phyloP scores from a whole-genome alignment of 1,139 yeast species.

The Pichia norvegensis region DNA sequence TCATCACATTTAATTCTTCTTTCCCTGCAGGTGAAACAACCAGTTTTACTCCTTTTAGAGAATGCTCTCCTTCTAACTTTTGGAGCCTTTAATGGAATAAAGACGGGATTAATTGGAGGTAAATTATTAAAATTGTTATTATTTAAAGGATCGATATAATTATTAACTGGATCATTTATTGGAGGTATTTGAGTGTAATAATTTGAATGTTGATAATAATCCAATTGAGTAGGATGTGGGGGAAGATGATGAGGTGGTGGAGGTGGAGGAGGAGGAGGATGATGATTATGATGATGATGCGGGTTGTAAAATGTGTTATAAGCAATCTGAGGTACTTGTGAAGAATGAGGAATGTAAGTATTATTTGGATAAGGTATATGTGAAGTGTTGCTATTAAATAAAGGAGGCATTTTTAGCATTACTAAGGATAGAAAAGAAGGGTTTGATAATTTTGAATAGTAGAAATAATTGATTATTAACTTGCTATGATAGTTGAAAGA shows the following conservation, averaged over 20 bases:
- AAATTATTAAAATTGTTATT: not conserved
- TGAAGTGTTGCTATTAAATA: too few species aligned
- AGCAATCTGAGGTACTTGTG: too few species aligned
- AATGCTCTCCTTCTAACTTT: conserved; percentile 20
- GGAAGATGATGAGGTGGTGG: not conserved
- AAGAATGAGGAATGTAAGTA: too few species aligned
- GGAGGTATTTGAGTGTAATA: not conserved
- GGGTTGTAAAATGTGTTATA: too few species aligned
- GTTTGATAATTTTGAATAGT: too few species aligned
- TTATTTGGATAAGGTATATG: too few species aligned
- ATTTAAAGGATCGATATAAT: not conserved
- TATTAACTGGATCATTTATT: not conserved
- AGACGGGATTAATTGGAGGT: not conserved
- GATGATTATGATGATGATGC: too few species aligned
- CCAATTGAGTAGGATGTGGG: not conserved
- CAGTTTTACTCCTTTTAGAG: conserved; percentile 56
- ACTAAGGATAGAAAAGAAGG: too few species aligned
- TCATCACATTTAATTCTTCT: conserved; percentile 73
- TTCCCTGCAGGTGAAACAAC: conserved; percentile 67
- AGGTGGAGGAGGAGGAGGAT: not conserved
- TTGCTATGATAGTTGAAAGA: too few species aligned
- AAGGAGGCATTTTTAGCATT: too few species aligned
- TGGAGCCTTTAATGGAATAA: not conserved
- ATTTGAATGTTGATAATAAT: not conserved
- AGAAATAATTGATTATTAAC: too few species aligned